A percentile compares a stretch with the other conserved stretches of the same genome.
phyloP scores from a whole-genome alignment of 176 grass and related monocot genomes.

The Oryza coarctata region DNA sequence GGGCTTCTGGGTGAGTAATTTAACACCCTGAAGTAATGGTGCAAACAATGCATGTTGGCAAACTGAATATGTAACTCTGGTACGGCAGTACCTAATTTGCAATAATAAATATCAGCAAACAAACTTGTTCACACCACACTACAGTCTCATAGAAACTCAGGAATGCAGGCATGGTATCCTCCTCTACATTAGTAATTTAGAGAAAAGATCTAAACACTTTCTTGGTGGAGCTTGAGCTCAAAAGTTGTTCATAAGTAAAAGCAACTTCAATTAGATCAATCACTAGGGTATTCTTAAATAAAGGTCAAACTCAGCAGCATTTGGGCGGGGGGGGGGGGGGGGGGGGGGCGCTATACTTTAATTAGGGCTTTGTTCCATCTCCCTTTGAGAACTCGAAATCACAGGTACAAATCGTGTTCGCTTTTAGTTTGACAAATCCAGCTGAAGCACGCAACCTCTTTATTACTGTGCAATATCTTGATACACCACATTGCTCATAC shows the following conservation, averaged over 20 bases:
- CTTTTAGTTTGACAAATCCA: neutral
- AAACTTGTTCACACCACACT: neutral
- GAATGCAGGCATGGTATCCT: neutral
- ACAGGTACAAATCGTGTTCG: neutral
- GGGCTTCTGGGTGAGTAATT: neutral
- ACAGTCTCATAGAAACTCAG: neutral
- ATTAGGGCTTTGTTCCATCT: neutral
- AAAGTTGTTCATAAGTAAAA: neutral
- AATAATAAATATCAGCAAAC: neutral
- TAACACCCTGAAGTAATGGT: neutral
- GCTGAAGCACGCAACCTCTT: neutral
- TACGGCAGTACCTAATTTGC: neutral
- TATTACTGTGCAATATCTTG: neutral
- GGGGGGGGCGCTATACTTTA: too few species aligned
- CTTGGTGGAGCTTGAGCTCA: conserved; percentile 4
- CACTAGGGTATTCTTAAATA: neutral
- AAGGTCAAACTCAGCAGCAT: conserved; percentile 14
- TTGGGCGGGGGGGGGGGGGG: too few species aligned
- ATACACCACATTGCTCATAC: neutral
- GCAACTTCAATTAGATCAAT: conserved; percentile 2
- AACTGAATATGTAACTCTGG: neutral
- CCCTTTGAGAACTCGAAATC: neutral
- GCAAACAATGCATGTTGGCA: neutral
- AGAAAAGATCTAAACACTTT: neutral
- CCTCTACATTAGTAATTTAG: neutral